Evolutionary conservation across 192 early-diverging fungal genomes (phyloP).

Genomic region (Mycoemilia scoparia): DNA sequence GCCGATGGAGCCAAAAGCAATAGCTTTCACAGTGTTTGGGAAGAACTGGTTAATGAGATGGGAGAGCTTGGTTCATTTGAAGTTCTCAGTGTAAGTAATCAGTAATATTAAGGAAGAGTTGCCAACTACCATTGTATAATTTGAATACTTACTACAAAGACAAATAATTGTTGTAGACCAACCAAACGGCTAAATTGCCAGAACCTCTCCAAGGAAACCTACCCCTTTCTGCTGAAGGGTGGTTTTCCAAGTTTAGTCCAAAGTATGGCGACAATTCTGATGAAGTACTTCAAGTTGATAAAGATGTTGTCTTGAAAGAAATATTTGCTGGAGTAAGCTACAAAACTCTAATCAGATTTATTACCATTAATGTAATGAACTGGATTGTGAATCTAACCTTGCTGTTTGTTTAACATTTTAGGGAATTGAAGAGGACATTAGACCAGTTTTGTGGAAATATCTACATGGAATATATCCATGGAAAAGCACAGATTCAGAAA

Average conservation of each 20-base stretch:
- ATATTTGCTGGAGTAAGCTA: slow-evolving; percentile 56
- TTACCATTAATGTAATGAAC: background rate
- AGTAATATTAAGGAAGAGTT: too few species aligned
- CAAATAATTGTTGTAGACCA: too few species aligned
- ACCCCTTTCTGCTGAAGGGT: slow-evolving; percentile 42
- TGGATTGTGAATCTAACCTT: background rate
- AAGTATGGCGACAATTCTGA: slow-evolving; percentile 3
- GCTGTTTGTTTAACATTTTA: slow-evolving; percentile 4
- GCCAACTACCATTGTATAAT: too few species aligned
- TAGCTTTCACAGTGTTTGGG: slow-evolving; percentile 21
- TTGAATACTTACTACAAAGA: too few species aligned
- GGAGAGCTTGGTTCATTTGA: slow-evolving; percentile 23
- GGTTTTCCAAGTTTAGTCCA: slow-evolving; percentile 52
- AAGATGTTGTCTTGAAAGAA: slow-evolving; percentile 32
- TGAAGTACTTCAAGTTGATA: slow-evolving; percentile 17
- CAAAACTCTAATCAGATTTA: slow-evolving; percentile 2
- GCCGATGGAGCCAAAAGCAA: background rate
- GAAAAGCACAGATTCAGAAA: slow-evolving; percentile 54
- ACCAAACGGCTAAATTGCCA: slow-evolving; percentile 12
- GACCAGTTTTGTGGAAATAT: slow-evolving; percentile 79
- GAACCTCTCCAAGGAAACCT: slow-evolving; percentile 23
- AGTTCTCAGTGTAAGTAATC: slow-evolving; percentile 18
- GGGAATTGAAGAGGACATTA: slow-evolving; percentile 64
- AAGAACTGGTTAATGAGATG: slow-evolving; percentile 26
- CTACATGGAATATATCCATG: slow-evolving; percentile 71